Conservation (phyloP, 2,329 filamentous ascomycete genomes). For the Basipetospora chlamydospora region DNA sequence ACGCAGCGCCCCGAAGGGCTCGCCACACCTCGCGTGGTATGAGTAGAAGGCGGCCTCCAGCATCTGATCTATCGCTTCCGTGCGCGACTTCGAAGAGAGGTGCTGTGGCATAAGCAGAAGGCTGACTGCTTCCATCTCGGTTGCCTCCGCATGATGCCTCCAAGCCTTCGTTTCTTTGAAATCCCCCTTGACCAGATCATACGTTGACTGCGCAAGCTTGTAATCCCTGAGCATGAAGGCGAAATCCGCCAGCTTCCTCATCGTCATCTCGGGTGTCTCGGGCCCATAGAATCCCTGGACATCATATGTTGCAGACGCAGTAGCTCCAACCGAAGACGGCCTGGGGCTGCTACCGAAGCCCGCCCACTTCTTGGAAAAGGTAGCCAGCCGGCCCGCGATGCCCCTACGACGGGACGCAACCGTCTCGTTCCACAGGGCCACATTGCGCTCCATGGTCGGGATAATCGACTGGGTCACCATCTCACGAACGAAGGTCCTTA, state of each 20-base stretch:
- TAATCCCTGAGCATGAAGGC: constrained; percentile 95
- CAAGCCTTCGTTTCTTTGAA: constrained; percentile 94
- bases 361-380: constrained; percentile 78
- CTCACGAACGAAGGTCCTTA: constrained; percentile 81
- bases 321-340: constrained; percentile 19
- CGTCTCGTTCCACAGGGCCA: constrained; percentile 93
- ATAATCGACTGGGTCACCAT: constrained; percentile 91
- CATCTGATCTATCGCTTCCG: constrained; percentile 73
- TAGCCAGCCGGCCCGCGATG: constrained; percentile 86
- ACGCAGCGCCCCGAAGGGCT: constrained; percentile 67
- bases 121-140: constrained; percentile 87
- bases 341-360: constrained; percentile 60
- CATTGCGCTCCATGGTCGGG: constrained; percentile 87
- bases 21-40: constrained; percentile 71
- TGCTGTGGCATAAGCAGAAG: constrained; percentile 63
- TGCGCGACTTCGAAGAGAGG: constrained; percentile 58
- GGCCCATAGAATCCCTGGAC: constrained; percentile 66
- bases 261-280: constrained; percentile 73
- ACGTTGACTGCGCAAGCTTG: constrained; percentile 83
- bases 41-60: constrained; percentile 86
- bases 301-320: constrained; percentile 58
- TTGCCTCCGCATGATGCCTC: constrained; percentile 83
- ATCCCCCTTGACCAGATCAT: constrained; percentile 77
- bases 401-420: constrained; percentile 82
- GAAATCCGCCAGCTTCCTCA: constrained; percentile 89